These are phyloP conservation scores for Eragrostis nindensis DNA, from an alignment of 176 grass and related monocot genomes.

Conservation along the genomic window DNA sequence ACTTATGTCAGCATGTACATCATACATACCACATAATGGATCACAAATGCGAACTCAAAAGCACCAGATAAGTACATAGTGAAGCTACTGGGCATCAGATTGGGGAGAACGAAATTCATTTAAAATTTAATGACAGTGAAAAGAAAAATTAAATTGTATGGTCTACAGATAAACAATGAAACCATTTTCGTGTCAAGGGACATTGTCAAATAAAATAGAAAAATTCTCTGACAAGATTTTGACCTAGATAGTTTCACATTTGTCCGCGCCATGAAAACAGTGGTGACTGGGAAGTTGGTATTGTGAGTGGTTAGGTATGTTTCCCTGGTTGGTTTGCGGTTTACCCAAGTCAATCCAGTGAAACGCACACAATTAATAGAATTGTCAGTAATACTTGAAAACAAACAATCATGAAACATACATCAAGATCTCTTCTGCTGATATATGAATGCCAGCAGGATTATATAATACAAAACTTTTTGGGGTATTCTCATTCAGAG, in stretches of 20 bases:
- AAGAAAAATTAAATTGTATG: background rate
- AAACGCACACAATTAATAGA: background rate
- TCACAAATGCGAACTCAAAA: background rate
- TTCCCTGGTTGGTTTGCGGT: background rate
- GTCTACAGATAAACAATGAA: background rate
- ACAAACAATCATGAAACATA: background rate
- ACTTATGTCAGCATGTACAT: no score
- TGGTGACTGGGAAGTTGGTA: background rate
- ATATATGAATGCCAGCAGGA: constrained; percentile 10
- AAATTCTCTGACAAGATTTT: background rate
- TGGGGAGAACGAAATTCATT: background rate
- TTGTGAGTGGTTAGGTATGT: background rate
- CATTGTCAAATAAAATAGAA: background rate
- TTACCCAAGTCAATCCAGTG: background rate
- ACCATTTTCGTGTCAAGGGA: background rate
- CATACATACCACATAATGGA: background rate
- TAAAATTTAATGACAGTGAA: background rate
- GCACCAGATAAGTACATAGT: background rate
- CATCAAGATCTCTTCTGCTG: background rate
- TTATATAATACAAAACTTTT: background rate
- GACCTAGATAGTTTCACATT: background rate
- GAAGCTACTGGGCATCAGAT: background rate
- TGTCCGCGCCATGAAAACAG: background rate
- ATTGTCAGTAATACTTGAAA: background rate
- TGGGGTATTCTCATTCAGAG: background rate